Percentiles rank a stretch among this genome's conserved stretches.
Conservation (phyloP, 2,329 filamentous ascomycete species). For the Mycosphaerella sp. region DNA sequence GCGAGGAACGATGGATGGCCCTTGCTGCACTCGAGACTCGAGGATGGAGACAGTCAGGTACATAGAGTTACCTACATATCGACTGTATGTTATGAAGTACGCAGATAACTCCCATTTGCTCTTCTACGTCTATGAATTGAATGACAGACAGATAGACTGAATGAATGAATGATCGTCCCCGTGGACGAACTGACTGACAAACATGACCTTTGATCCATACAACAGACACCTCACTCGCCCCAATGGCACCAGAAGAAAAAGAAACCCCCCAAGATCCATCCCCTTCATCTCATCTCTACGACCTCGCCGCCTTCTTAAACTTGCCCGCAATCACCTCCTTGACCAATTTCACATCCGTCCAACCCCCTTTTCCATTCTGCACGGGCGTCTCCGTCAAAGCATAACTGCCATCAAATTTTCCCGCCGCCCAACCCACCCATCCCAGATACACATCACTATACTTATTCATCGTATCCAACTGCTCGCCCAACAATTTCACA, state of each 20-base stretch:
- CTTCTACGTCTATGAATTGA: not conserved
- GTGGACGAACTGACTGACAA: not conserved
- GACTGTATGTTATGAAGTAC: not conserved
- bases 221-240: not conserved
- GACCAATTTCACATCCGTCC: conserved; percentile 26
- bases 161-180: not conserved
- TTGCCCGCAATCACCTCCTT: conserved; percentile 28
- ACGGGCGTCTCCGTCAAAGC: conserved; percentile 28
- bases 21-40: not conserved
- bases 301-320: conserved; percentile 15
- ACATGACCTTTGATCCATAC: not conserved
- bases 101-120: not conserved
- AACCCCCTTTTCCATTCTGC: conserved; percentile 16
- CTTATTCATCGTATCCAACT: conserved; percentile 30
- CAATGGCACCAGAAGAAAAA: no score
- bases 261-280: no score
- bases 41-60: not conserved
- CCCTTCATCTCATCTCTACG: not conserved
- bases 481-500: conserved; percentile 32
- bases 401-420: conserved; percentile 28
- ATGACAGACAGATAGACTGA: no score
- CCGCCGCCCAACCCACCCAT: conserved; percentile 33
- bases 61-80: not conserved
- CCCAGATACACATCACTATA: conserved; percentile 31
- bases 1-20: no score